These are phyloP conservation scores for Bacterosira constricta DNA, from an alignment of 108 stramenopile species.

Conservation along the genomic window DNA sequence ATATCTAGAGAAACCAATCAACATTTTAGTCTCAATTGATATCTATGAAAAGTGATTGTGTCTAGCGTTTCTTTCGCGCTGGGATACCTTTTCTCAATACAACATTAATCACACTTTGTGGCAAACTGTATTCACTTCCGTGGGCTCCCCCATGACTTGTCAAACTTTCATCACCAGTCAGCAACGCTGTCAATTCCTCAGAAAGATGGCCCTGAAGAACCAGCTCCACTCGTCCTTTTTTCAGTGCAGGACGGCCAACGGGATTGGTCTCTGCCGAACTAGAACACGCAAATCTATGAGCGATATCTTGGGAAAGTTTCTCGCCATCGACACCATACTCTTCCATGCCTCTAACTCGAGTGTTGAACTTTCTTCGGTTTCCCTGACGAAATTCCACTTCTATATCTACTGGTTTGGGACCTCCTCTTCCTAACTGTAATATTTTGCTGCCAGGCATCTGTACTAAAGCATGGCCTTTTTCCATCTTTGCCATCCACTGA, in stretches of 20 bases:
- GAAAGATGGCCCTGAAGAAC: slow-evolving; percentile 78
- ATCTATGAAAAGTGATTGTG: not conserved
- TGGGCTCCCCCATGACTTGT: slow-evolving; percentile 79
- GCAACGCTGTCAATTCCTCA: slow-evolving; percentile 72
- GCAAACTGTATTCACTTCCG: slow-evolving; percentile 58
- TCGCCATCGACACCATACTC: slow-evolving; percentile 68
- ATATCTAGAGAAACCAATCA: not conserved
- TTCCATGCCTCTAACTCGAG: slow-evolving; percentile 73
- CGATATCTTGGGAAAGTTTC: slow-evolving; percentile 59
- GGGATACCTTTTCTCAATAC: slow-evolving; percentile 76
- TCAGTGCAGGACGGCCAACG: slow-evolving; percentile 61
- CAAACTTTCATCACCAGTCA: slow-evolving; percentile 71
- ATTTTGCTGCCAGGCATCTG: slow-evolving; percentile 79
- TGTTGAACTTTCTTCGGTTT: slow-evolving; percentile 78
- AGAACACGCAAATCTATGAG: slow-evolving; percentile 74
- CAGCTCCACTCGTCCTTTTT: slow-evolving; percentile 67
- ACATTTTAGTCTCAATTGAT: too few relatives aligned
- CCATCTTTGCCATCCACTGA: slow-evolving; percentile 56
- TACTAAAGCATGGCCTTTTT: slow-evolving; percentile 72
- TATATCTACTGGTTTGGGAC: slow-evolving; percentile 63
- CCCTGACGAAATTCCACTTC: slow-evolving; percentile 64
- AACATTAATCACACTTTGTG: slow-evolving; percentile 61
- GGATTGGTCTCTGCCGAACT: slow-evolving; percentile 57
- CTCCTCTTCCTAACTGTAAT: slow-evolving; percentile 54
- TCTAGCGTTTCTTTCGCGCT: slow-evolving; percentile 53